Conservation (phyloP, 495 filamentous ascomycete genomes). For the Rhypophila decipiens region DNA sequence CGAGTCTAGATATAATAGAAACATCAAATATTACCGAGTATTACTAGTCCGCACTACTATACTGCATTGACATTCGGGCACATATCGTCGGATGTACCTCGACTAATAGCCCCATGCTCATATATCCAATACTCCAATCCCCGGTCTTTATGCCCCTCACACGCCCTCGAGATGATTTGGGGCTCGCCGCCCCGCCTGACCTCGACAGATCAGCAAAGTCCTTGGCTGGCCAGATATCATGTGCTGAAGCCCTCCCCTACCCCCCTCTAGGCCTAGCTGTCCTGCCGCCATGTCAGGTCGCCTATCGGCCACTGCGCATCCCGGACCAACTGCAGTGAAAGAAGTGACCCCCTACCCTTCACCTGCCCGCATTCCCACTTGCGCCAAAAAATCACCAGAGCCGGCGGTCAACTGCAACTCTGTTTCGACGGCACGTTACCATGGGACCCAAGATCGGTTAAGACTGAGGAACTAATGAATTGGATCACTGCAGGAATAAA, state of each 20-base stretch:
- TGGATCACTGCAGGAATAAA: slow-evolving; percentile 32
- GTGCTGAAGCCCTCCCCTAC: not conserved
- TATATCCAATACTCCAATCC: too few species aligned
- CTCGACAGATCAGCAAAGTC: not conserved
- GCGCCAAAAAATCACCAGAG: slow-evolving; percentile 19
- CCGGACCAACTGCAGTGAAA: too few species aligned
- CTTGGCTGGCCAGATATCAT: not conserved
- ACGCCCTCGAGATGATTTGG: not conserved
- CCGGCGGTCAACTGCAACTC: slow-evolving; percentile 31
- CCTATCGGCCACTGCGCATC: slow-evolving; percentile 8
- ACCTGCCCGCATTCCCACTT: slow-evolving; percentile 8
- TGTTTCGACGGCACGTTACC: slow-evolving; percentile 33
- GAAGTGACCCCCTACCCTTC: slow-evolving; percentile 9
- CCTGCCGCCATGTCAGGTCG: not conserved
- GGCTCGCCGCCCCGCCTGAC: not conserved
- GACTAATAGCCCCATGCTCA: too few species aligned
- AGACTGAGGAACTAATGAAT: slow-evolving; percentile 32
- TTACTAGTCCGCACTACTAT: not conserved
- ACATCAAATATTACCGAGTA: not conserved
- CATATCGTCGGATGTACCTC: not conserved
- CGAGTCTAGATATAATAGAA: not conserved
- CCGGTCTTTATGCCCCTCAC: not conserved
- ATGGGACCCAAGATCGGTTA: slow-evolving; percentile 34
- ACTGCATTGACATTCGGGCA: not conserved
- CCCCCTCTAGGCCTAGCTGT: not conserved